Base-by-base conservation (phyloP, 1,284 basidiomycete species). In the Tilletia caries region DNA sequence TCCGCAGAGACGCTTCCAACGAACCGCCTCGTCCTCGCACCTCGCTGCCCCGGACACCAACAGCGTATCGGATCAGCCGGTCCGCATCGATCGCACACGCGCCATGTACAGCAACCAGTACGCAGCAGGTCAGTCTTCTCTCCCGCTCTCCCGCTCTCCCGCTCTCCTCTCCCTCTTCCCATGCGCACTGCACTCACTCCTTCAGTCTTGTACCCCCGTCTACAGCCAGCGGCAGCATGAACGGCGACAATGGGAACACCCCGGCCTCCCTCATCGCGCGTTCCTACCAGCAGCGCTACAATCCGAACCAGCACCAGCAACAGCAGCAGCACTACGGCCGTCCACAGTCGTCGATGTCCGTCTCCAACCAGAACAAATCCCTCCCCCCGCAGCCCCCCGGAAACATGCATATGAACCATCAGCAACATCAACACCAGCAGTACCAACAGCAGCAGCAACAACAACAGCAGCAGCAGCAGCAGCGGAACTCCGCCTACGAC, bases 401-500 rank as follows among this genome's bases (percentile, higher is more conserved):
- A 4, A 29, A 23, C n/a, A 29, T 18, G 12, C 10, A 27, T n/a
- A 27, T 27, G 20, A 8, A 50, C 48, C 37, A 41, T 15, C 48
- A n/a, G n/a, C n/a, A n/a, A n/a, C n/a, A n/a, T n/a, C n/a, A n/a
- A n/a, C n/a, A n/a, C n/a, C n/a, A n/a, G n/a, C n/a, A n/a, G n/a
- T n/a, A n/a, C n/a, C n/a, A n/a, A n/a, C n/a, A n/a, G n/a, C n/a
- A n/a, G n/a, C n/a, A n/a, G n/a, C n/a, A n/a, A n/a, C n/a, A n/a
- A n/a, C n/a, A n/a, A n/a, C n/a, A n/a, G n/a, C n/a, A n/a, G n/a
- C n/a, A n/a, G n/a, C n/a, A n/a, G n/a, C n/a, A n/a, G n/a, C n/a
- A n/a, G n/a, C n/a, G n/a, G n/a, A n/a, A n/a, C 48, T 4, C 25
- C 32, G 58, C 29, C 27, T 70, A 70, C 54, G 37, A 60, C 23